A percentile compares a stretch with the other conserved stretches of the same genome.
These are phyloP conservation scores for Plantago ovata DNA, from an alignment of 257 asterid species.

Conservation along the genomic window DNA sequence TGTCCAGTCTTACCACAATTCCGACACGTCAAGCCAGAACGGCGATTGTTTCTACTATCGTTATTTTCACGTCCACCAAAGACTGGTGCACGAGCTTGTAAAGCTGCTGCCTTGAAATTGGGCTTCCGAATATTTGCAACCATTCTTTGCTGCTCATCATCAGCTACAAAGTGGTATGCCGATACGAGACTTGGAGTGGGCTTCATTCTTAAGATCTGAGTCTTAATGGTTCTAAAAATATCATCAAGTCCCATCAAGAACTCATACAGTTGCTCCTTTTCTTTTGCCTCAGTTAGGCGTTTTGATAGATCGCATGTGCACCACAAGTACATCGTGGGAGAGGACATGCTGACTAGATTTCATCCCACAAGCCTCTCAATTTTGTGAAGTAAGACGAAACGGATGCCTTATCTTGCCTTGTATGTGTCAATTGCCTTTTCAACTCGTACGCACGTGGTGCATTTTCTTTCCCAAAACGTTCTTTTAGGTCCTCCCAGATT, in stretches of 20 bases:
- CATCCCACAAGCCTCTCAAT: neutral
- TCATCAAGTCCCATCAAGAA: constrained; percentile 3
- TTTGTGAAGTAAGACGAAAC: neutral
- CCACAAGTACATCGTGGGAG: neutral
- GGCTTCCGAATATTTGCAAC: neutral
- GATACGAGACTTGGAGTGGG: neutral
- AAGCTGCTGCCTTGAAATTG: neutral
- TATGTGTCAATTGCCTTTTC: neutral
- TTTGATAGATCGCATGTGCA: constrained; percentile 3
- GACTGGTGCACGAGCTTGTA: neutral
- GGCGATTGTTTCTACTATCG: neutral
- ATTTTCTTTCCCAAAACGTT: neutral
- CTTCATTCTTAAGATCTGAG: neutral
- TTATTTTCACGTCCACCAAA: neutral
- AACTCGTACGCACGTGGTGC: neutral
- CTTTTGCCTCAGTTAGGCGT: neutral
- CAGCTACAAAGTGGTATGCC: neutral
- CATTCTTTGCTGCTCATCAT: neutral
- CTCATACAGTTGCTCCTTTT: neutral
- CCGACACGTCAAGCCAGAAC: neutral
- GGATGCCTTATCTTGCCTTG: neutral
- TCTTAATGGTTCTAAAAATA: neutral
- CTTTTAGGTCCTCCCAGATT: neutral
- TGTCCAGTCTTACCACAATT: neutral
- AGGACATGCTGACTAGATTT: neutral